Evolutionary conservation across 2,329 filamentous ascomycete species (phyloP), one percentile per base, ranked within the genome.

Genomic region (Bipolaris zeicola): DNA sequence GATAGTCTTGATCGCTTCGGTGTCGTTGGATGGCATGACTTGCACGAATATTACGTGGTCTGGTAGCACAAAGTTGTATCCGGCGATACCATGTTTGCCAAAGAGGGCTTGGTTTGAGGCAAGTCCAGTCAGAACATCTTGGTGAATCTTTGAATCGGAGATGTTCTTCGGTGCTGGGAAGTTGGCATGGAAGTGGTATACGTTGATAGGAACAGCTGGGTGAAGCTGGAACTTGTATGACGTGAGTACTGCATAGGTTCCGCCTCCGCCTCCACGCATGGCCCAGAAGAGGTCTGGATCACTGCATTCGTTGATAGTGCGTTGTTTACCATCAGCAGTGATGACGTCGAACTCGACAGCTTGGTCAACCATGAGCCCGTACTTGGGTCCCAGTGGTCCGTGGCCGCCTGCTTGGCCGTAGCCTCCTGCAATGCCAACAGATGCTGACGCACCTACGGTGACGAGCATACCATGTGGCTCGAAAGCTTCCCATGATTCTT

Each of bases 321-420:
- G 67, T 31, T 59, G 39, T 36, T 67, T 42, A 4, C 72, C 71
- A 54, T 73, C 70, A 5, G 72, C 69, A 5, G 72, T 73, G n/a
- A 72, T 62, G 7, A 75, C 67, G 8, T 75, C 69, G 36, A 74
- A 74, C 34, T 75, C 72, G 13, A 75, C 64, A 31, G 73, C 71
- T 33, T 76, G 65, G 55, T 75, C 72, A 5, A 74, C 72, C 69
- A 73, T 75, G 52, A 75, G 55, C 11, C 73, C 73, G 58, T 80
- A 81, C 34, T 78, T 73, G 37, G 78, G 78, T 11, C 80, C 79
- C 37, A 87, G 67, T 5, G 83, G 83, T 10, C 80, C 82, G 70
- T 87, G 83, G 0, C 84, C 85, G 28, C 83, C 84, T 6, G 81
- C 83, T 39, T 75, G 73, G 13, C 74, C 71, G 52, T 73, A 80